A percentile compares a stretch with the other conserved stretches of the same genome.
Evolutionary conservation across 805 yeast species (phyloP).

Genomic region (Brettanomyces nanus): DNA sequence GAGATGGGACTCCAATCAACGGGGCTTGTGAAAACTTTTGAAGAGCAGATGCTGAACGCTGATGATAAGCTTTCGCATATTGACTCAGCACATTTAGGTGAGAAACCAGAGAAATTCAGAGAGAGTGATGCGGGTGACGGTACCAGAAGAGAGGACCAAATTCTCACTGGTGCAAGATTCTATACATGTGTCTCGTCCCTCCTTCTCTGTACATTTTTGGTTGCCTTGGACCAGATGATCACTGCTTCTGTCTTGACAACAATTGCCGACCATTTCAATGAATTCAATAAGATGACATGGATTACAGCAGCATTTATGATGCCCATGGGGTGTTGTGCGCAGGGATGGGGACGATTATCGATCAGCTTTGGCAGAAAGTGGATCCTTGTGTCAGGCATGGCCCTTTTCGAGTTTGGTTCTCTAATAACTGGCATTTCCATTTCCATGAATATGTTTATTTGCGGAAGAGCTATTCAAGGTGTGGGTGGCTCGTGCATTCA

Average conservation of each 20-base stretch:
- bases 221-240: slow-evolving; percentile 53
- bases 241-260: slow-evolving; percentile 42
- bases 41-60: not conserved
- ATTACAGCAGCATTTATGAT: slow-evolving; percentile 47
- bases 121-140: slow-evolving; percentile 37
- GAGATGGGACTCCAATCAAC: not conserved
- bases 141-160: slow-evolving; percentile 24
- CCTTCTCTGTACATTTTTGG: slow-evolving; percentile 2
- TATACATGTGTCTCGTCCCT: slow-evolving; percentile 3
- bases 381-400: slow-evolving; percentile 36
- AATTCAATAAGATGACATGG: slow-evolving; percentile 42
- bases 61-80: not conserved
- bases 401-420: slow-evolving; percentile 55
- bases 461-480: slow-evolving; percentile 67
- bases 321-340: slow-evolving; percentile 46
- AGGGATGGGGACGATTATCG: slow-evolving; percentile 50
- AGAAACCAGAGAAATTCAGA: not conserved
- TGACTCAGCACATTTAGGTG: not conserved
- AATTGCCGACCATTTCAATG: slow-evolving; percentile 35
- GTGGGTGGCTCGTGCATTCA: slow-evolving; percentile 71
- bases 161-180: slow-evolving; percentile 16
- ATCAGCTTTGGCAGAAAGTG: slow-evolving; percentile 49
- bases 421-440: slow-evolving; percentile 47
- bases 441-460: slow-evolving; percentile 51
- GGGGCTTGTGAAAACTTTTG: not conserved